Conservation (phyloP, 78 protist species). For the Corallochytrium limacisporum region DNA sequence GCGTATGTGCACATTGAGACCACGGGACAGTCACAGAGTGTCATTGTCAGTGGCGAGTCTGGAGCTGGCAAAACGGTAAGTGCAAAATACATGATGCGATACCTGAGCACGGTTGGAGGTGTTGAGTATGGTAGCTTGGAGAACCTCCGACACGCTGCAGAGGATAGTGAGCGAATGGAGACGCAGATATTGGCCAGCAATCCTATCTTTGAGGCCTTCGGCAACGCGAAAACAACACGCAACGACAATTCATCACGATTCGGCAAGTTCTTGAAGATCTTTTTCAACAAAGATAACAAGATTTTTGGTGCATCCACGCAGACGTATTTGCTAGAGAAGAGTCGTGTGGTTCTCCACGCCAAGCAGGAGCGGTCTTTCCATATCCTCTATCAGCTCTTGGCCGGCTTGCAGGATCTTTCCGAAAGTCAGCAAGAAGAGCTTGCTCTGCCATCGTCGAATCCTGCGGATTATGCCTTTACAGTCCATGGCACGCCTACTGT, state of each 20-base stretch:
- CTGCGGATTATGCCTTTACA: no score
- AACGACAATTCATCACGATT: slow-evolving; percentile 64
- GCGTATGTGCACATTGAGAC: slow-evolving; percentile 37
- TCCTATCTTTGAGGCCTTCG: slow-evolving; percentile 69
- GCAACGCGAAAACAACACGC: slow-evolving; percentile 63
- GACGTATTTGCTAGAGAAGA: slow-evolving; percentile 18
- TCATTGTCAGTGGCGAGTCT: slow-evolving; percentile 29
- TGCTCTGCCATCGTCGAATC: no score
- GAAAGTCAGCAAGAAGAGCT: no score
- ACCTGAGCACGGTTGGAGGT: neutral
- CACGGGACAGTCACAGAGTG: neutral
- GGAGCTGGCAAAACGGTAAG: slow-evolving; percentile 44
- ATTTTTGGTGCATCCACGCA: neutral
- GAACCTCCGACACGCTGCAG: neutral
- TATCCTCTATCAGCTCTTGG: slow-evolving; percentile 27
- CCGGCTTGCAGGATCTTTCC: no score
- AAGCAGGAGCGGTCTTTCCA: slow-evolving; percentile 48
- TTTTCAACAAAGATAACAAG: neutral
- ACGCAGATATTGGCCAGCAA: slow-evolving; percentile 24
- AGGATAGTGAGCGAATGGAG: slow-evolving; percentile 4
- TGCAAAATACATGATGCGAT: slow-evolving; percentile 8
- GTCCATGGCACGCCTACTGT: no score
- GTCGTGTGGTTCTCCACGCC: slow-evolving; percentile 15
- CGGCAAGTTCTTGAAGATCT: neutral
- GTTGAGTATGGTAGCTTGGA: neutral